Evolutionary conservation across 345 rosid species (phyloP).

Genomic region (Lepidium didymum): DNA sequence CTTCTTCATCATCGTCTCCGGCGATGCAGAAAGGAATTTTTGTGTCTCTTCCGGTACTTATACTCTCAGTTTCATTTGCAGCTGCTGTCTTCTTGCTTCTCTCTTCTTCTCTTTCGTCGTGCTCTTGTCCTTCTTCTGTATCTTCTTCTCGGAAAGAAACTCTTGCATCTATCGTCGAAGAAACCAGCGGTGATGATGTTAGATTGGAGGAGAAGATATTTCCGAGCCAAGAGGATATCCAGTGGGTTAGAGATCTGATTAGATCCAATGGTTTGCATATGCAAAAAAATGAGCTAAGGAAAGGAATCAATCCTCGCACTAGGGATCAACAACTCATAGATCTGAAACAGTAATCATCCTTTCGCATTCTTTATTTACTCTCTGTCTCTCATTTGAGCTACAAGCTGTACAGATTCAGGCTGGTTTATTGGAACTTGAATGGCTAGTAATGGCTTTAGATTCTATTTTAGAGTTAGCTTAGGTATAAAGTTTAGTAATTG

Average conservation of each 20-base stretch:
- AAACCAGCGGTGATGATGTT: not conserved
- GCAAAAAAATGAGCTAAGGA: slow-evolving; percentile 84
- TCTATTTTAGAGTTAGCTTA: not conserved
- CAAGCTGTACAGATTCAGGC: not conserved
- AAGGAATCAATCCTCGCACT: slow-evolving; percentile 95
- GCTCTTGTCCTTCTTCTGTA: slow-evolving; percentile 44
- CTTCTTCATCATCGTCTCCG: slow-evolving; percentile 14
- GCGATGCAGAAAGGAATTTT: slow-evolving; percentile 57
- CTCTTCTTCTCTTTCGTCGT: slow-evolving; percentile 62
- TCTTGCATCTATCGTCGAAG: not conserved
- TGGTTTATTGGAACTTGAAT: not conserved
- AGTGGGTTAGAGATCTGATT: slow-evolving; percentile 89
- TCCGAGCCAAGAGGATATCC: slow-evolving; percentile 51
- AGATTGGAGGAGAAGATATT: slow-evolving; percentile 33
- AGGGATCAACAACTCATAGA: slow-evolving; percentile 84
- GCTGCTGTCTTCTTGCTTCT: slow-evolving; percentile 67
- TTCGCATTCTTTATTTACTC: not conserved
- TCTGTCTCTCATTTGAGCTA: not conserved
- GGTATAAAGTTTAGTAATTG: not conserved
- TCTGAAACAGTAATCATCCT: slow-evolving; percentile 54
- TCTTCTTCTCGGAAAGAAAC: slow-evolving; percentile 8
- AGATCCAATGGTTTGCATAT: slow-evolving; percentile 77
- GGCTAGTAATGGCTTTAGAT: not conserved
- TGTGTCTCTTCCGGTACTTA: slow-evolving; percentile 57
- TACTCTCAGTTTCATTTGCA: slow-evolving; percentile 53